Evolutionary conservation across 345 rosid species (phyloP), one percentile per base, ranked within the genome.

Genomic region (Mangifera indica): DNA sequence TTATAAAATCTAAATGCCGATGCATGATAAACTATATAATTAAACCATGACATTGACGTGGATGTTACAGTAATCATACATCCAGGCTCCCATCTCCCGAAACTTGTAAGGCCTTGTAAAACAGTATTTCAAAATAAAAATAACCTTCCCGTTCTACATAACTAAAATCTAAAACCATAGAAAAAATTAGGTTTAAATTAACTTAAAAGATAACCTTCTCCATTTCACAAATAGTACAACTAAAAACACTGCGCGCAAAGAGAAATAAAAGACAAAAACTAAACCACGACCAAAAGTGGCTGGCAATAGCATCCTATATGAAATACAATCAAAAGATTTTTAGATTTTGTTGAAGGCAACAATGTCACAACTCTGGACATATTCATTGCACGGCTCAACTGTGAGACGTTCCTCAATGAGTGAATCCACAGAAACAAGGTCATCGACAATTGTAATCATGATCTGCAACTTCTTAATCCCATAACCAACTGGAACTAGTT

Each of bases 281-380:
- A 69, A 69, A 69, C 18, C 7, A 18, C 21, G 4, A 53, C 72
- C 64, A 69, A 57, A 69, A 44, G 24, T 4, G 55, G 55, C 44
- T 44, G 21, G 9, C 42, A 37, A 37, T 5, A 37, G 42, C 42
- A 37, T 37, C 25, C 44, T 45, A 46, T 25, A 64, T 13, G 37
- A 15, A 46, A 3, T 24, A 24, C 20, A 44, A 1, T 7, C 1
- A 46, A 24, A 26, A 15, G 46, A 1, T 22, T 22, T 74, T 84
- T 83, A 92, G 37, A 95, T 95, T 80, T 95, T 92, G 93, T 95
- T 95, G 87, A 92, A 95, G 64, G 98, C 99, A 0, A 85, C 93
- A 15, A 95, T 95, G 87, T 95, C 99, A 66, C 92, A 90, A 70
- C 99, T 92, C 88, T 95, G 99, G 72, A 95, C 32, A 72, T 80